Evolutionary conservation across 352 stramenopile genomes (phyloP), one percentile per base, ranked within the genome.

Genomic region (Phytophthora ramorum): DNA sequence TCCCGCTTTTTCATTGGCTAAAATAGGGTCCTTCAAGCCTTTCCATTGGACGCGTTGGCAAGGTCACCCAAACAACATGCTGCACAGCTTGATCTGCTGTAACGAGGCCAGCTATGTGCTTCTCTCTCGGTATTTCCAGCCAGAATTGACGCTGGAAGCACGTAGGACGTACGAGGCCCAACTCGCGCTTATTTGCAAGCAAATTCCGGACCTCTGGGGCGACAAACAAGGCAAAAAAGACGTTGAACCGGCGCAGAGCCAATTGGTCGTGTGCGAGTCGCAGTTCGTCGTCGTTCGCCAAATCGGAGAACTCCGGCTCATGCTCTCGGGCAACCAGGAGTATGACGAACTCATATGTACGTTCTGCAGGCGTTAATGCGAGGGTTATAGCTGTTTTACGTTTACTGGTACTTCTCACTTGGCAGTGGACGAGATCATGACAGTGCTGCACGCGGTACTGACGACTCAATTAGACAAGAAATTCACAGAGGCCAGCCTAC

Each of bases 281-380:
- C 79, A 91, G 41, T 90, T 73, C 9, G 84, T 92, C 47, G 78
- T 92, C 17, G 54, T 83, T 24, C 82, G 78, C 6, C 71, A 81
- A 26, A 37, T 89, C 12, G 82, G 84, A 4, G 84, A 92, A 51
- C 69, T 92, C 12, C 73, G 81, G 14, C 72, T 87, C 45, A 79
- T 88, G 38, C 75, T 92, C 9, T 81, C 77, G 8, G 84, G 84
- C 19, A 88, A 61, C 28, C 64, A 74, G 19, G 84, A 91, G 45
- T 91, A 92, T 58, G 84, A 92, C 48, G 84, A 92, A 35, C 79
- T 92, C 37, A 79, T 90, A 14, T 76, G 83, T 92, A 73, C 53
- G 81, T 81, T 37, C 17, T 68, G 28, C 2, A 17, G 14, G 7
- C 32, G 9, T 41, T 58, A 17, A 44, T 35, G 7, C 16, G 16